phyloP scores from a whole-genome alignment of 345 rosid species.

The Cardamine chenopodiifolia region DNA sequence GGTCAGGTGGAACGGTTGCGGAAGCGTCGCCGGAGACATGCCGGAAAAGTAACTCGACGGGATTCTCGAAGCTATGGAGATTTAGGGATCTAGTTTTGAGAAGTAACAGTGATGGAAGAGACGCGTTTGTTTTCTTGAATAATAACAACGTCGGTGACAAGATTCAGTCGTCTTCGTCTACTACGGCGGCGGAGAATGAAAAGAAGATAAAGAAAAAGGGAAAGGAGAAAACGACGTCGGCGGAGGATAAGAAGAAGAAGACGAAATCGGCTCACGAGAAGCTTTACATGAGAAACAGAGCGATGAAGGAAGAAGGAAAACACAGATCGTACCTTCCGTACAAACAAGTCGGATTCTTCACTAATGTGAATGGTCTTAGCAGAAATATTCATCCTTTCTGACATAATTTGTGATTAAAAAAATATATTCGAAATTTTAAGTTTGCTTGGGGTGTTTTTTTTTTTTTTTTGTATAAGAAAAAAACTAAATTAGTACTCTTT shows the following conservation, averaged over 20 bases:
- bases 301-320: slow-evolving; percentile 52
- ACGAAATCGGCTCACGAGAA: slow-evolving; percentile 51
- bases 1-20: slow-evolving; percentile 47
- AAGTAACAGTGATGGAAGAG: slow-evolving; percentile 65
- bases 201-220: slow-evolving; percentile 2
- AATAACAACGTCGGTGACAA: not conserved
- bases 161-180: not conserved
- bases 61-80: slow-evolving; percentile 57
- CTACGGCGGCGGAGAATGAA: not conserved
- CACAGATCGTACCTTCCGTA: slow-evolving; percentile 72
- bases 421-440: not conserved
- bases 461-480: not conserved
- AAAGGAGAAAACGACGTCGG: slow-evolving; percentile 40
- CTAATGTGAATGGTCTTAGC: slow-evolving; percentile 64
- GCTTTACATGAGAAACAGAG: slow-evolving; percentile 59
- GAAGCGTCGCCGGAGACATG: slow-evolving; percentile 55
- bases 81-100: slow-evolving; percentile 47
- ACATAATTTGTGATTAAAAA: not conserved
- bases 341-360: slow-evolving; percentile 66
- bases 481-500: slow-evolving; percentile 14
- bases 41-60: slow-evolving; percentile 66
- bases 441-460: not conserved
- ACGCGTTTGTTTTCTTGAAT: slow-evolving; percentile 60
- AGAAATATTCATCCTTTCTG: slow-evolving; percentile 72
- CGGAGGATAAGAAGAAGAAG: slow-evolving; percentile 6